Conservation (phyloP, 441 rosid genomes). For the Manihot esculenta region DNA sequence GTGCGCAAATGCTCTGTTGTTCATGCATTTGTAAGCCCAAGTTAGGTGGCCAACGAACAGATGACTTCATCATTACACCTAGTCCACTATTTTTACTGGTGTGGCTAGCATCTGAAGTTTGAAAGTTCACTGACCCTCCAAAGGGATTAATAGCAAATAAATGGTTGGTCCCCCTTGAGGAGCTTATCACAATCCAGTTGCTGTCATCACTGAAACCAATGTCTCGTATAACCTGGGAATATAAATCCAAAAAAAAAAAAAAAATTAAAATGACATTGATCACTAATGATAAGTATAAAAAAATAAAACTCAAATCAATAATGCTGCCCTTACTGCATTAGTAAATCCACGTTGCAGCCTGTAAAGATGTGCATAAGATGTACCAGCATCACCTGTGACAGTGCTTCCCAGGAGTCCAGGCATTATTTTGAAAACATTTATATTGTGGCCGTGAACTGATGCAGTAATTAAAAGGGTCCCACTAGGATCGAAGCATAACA, state of each 20-base stretch:
- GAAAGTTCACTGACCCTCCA: slow-evolving; percentile 50
- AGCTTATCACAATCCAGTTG: slow-evolving; percentile 82
- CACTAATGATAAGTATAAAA: background rate
- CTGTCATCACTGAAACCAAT: slow-evolving; percentile 86
- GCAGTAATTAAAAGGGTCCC: slow-evolving; percentile 90
- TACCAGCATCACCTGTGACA: slow-evolving; percentile 34
- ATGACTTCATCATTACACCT: slow-evolving; percentile 34
- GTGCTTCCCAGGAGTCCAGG: slow-evolving; percentile 49
- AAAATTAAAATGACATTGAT: background rate
- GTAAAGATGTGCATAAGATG: slow-evolving; percentile 71
- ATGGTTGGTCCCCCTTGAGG: slow-evolving; percentile 94
- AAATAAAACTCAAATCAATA: slow-evolving; percentile 14
- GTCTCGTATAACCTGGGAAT: slow-evolving; percentile 84
- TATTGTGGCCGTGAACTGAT: slow-evolving; percentile 87
- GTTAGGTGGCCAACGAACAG: slow-evolving; percentile 40
- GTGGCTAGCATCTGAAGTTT: slow-evolving; percentile 33
- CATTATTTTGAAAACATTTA: slow-evolving; percentile 79
- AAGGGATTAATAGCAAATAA: slow-evolving; percentile 74
- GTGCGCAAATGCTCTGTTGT: slow-evolving; percentile 40
- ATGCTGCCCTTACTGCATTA: slow-evolving; percentile 65
- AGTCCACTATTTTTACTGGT: slow-evolving; percentile 33
- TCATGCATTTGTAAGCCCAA: slow-evolving; percentile 30
- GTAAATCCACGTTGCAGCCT: slow-evolving; percentile 93
- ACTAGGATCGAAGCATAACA: slow-evolving; percentile 86
- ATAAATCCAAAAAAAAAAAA: slow-evolving; percentile 1